These are phyloP conservation scores for Corylus avellana DNA, from an alignment of 306 rosid genomes.

Conservation along the genomic window DNA sequence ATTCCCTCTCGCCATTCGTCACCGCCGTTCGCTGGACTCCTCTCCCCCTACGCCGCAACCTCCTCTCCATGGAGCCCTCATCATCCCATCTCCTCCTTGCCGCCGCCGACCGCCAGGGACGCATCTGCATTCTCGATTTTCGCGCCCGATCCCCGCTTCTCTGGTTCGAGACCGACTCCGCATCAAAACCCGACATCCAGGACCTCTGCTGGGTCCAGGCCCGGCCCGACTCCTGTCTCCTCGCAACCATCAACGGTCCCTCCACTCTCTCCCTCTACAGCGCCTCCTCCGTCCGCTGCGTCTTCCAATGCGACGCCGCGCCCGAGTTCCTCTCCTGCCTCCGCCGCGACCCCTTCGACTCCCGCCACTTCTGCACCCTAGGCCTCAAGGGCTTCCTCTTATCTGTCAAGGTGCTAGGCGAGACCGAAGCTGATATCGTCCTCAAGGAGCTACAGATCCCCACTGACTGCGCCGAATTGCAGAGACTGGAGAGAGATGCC, in stretches of 20 bases:
- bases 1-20: constrained; percentile 71
- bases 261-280: constrained; percentile 68
- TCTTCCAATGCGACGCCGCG: too few relatives aligned
- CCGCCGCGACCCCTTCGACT: too few relatives aligned
- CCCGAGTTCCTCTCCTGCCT: too few relatives aligned
- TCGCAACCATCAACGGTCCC: constrained; percentile 71
- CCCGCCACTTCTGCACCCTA: too few relatives aligned
- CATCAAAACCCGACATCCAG: constrained; percentile 60
- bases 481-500: too few relatives aligned
- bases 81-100: constrained; percentile 87
- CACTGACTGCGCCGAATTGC: too few relatives aligned
- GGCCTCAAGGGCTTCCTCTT: too few relatives aligned
- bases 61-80: constrained; percentile 82
- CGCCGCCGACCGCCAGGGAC: constrained; percentile 82
- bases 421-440: too few relatives aligned
- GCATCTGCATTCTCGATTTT: constrained; percentile 79
- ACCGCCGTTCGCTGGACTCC: constrained; percentile 95
- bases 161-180: constrained; percentile 67
- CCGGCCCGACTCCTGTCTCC: constrained; percentile 59
- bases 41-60: constrained; percentile 70
- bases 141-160: constrained; percentile 56
- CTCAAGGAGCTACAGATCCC: too few relatives aligned
- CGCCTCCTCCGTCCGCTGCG: constrained; percentile 63
- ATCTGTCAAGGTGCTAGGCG: too few relatives aligned
- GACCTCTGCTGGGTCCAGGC: constrained; percentile 87